A percentile compares a stretch with the other conserved stretches of the same genome.
phyloP scores from a whole-genome alignment of 495 filamentous ascomycete species.

The Xylaria scruposa region DNA sequence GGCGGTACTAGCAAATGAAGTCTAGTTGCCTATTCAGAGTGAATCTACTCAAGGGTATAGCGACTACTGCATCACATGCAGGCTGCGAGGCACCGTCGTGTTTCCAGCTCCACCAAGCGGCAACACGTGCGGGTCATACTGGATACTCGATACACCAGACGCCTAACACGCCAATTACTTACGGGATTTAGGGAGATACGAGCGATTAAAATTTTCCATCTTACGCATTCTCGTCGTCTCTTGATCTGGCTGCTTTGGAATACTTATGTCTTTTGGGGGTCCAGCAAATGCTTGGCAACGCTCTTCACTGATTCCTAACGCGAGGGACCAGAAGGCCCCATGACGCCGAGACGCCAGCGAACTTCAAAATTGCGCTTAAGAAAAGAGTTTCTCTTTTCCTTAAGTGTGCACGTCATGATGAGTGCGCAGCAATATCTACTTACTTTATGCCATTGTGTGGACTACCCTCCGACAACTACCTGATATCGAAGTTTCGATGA shows the following conservation, averaged over 20 bases:
- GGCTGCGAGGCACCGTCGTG: slow-evolving; percentile 27
- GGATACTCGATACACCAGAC: slow-evolving; percentile 9
- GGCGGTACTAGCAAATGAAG: neutral
- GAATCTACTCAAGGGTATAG: slow-evolving; percentile 8
- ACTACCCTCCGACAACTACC: neutral
- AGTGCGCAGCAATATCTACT: neutral
- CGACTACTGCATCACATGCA: slow-evolving; percentile 33
- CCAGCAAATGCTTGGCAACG: neutral
- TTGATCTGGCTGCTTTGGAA: neutral
- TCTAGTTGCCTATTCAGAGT: neutral
- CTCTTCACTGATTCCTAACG: neutral
- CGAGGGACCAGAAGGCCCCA: neutral
- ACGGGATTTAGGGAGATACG: slow-evolving; percentile 17
- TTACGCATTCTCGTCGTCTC: neutral
- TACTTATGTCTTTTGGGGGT: neutral
- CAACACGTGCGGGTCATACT: slow-evolving; percentile 24
- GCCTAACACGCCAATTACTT: slow-evolving; percentile 21
- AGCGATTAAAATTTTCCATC: slow-evolving; percentile 27
- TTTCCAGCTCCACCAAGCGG: slow-evolving; percentile 24
- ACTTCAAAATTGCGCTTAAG: neutral
- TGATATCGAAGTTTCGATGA: slow-evolving; percentile 1
- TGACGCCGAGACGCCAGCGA: neutral
- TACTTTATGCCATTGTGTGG: neutral
- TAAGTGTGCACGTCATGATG: neutral
- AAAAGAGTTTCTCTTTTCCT: neutral